These are phyloP conservation scores for Hanseniaspora lachancei DNA, from an alignment of 805 yeast genomes.

Conservation along the genomic window DNA sequence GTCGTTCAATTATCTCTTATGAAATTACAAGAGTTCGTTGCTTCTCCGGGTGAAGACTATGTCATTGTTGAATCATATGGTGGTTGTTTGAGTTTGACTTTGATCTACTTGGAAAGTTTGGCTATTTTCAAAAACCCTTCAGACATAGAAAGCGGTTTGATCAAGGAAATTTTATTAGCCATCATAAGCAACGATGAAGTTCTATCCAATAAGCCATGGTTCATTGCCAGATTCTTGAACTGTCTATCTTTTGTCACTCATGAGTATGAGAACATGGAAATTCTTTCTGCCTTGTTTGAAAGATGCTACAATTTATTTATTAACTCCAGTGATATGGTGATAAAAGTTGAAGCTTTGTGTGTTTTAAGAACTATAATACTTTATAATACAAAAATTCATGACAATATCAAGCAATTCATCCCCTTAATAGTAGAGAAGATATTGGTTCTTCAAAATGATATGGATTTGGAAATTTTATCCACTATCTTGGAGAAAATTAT, in stretches of 20 bases:
- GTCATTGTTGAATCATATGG: neutral
- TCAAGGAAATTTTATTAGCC: neutral
- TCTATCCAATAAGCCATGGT: slow-evolving; percentile 32
- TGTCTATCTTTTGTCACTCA: slow-evolving; percentile 33
- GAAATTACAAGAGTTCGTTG: neutral
- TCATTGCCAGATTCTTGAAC: slow-evolving; percentile 62
- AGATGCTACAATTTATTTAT: slow-evolving; percentile 30
- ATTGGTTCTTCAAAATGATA: slow-evolving; percentile 58
- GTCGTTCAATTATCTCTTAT: neutral
- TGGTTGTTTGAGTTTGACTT: slow-evolving; percentile 1
- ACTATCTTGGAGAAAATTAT: slow-evolving; percentile 94
- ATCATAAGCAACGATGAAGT: slow-evolving; percentile 5
- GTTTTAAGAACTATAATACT: slow-evolving; percentile 69
- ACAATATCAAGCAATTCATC: slow-evolving; percentile 56
- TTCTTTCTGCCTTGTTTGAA: slow-evolving; percentile 31
- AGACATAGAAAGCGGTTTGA: slow-evolving; percentile 9
- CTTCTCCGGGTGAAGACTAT: neutral
- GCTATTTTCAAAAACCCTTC: neutral
- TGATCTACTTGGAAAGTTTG: neutral
- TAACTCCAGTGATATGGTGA: slow-evolving; percentile 40
- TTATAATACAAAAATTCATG: slow-evolving; percentile 50
- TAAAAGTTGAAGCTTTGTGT: slow-evolving; percentile 75
- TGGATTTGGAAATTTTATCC: slow-evolving; percentile 75
- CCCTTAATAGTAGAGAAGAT: slow-evolving; percentile 72
- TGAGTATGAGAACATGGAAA: slow-evolving; percentile 28